Conservation (phyloP, 306 rosid genomes). For the Arachis hypogaea region DNA sequence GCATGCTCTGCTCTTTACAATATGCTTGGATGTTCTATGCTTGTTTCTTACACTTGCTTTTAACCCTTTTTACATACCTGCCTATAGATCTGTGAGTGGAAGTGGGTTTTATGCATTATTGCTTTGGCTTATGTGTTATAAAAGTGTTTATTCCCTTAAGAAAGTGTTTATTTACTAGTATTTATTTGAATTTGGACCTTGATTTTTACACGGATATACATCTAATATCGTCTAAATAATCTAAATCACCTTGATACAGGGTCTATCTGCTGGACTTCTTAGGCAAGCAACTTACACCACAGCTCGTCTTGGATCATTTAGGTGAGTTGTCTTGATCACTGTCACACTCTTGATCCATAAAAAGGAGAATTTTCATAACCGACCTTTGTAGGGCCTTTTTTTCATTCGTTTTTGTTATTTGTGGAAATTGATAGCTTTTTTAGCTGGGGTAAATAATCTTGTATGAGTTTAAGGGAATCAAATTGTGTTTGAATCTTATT, state of each 20-base stretch:
- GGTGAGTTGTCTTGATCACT: slow-evolving; percentile 50
- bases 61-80: neutral
- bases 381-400: neutral
- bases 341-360: neutral
- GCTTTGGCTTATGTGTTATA: neutral
- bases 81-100: slow-evolving; percentile 35
- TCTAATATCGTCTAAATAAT: slow-evolving; percentile 37
- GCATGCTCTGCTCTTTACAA: neutral
- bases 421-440: neutral
- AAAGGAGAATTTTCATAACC: neutral
- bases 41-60: slow-evolving; percentile 27
- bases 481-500: neutral
- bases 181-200: slow-evolving; percentile 1
- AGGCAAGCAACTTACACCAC: slow-evolving; percentile 99
- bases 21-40: neutral
- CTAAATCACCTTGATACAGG: slow-evolving; percentile 56
- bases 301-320: slow-evolving; percentile 95
- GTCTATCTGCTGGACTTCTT: slow-evolving; percentile 92
- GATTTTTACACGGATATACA: slow-evolving; percentile 10
- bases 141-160: no score
- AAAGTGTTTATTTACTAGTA: slow-evolving; percentile 2
- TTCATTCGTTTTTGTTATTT: neutral
- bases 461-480: neutral
- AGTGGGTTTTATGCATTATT: slow-evolving; percentile 1
- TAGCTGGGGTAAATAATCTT: neutral